A percentile compares a stretch with the other conserved stretches of the same genome.
Evolutionary conservation across 2,329 filamentous ascomycete genomes (phyloP).

Genomic region (Aspergillus quadricinctus): DNA sequence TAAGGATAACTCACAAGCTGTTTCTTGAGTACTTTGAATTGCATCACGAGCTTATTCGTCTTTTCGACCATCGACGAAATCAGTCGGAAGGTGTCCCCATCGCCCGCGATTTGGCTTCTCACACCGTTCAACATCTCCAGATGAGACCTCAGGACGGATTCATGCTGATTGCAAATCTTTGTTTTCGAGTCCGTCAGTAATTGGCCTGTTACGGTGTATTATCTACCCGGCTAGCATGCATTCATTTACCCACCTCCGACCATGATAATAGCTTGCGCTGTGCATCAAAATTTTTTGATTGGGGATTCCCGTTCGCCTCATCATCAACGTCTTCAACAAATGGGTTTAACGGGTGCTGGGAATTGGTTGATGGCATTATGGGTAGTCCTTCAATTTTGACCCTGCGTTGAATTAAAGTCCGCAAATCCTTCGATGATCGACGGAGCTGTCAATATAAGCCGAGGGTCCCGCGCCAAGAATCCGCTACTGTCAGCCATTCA

Average conservation of each 20-base stretch:
- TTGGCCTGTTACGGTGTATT: neutral
- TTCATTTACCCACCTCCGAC: constrained; percentile 16
- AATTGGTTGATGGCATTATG: constrained; percentile 1
- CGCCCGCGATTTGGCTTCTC: constrained; percentile 23
- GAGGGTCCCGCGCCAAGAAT: constrained; percentile 6
- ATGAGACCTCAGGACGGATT: constrained; percentile 37
- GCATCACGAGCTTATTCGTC: constrained; percentile 34
- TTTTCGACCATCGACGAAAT: constrained; percentile 37
- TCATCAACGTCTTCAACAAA: constrained; percentile 16
- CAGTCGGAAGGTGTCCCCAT: constrained; percentile 25
- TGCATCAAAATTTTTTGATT: neutral
- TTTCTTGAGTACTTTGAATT: constrained; percentile 32
- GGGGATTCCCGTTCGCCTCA: neutral
- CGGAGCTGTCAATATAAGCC: neutral
- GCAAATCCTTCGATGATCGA: neutral
- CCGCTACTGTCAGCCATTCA: neutral
- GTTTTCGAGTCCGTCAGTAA: neutral
- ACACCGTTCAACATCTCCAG: constrained; percentile 35
- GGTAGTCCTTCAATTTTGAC: neutral
- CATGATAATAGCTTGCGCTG: constrained; percentile 13
- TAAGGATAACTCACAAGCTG: constrained; percentile 29
- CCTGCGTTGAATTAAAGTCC: constrained; percentile 12
- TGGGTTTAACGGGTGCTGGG: constrained; percentile 8
- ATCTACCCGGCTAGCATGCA: neutral
- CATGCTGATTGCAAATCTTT: constrained; percentile 39